Percentiles rank a stretch among this genome's conserved stretches.
These are phyloP conservation scores for Aspergillus affinis DNA, from an alignment of 495 filamentous ascomycete species.

Conservation along the genomic window DNA sequence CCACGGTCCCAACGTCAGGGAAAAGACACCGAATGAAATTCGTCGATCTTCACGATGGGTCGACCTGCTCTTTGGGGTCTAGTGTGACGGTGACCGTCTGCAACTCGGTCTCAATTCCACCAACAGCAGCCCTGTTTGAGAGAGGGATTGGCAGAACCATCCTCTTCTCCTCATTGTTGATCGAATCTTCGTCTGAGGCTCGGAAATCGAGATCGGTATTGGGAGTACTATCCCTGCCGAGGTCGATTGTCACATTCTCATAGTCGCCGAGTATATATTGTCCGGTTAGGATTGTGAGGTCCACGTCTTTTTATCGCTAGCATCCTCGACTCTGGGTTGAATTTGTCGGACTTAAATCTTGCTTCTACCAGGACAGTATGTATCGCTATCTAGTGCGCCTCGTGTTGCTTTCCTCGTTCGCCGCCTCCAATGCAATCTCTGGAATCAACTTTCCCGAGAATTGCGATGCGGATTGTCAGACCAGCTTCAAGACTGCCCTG, in stretches of 20 bases:
- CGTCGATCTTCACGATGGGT: background rate
- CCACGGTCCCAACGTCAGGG: background rate
- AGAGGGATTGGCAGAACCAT: background rate
- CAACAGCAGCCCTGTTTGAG: background rate
- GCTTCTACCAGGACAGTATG: background rate
- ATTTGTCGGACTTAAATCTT: background rate
- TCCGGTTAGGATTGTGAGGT: background rate
- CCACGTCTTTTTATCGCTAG: background rate
- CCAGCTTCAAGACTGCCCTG: conserved; percentile 2
- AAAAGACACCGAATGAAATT: background rate
- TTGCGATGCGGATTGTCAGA: conserved; percentile 1
- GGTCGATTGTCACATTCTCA: no score
- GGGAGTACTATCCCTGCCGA: no score
- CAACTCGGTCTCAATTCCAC: background rate
- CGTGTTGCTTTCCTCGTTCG: background rate
- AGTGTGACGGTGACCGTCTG: background rate
- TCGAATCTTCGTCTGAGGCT: background rate
- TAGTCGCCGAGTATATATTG: background rate
- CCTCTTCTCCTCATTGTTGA: background rate
- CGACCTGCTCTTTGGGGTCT: background rate
- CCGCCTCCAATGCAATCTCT: background rate
- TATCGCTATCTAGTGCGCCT: background rate
- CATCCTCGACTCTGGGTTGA: no score
- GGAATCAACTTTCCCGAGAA: conserved; percentile 1
- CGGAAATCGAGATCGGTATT: no score